A percentile compares a stretch with the other conserved stretches of the same genome.
Evolutionary conservation across 1,139 yeast genomes (phyloP).

Genomic region (Kazachstania sp.): DNA sequence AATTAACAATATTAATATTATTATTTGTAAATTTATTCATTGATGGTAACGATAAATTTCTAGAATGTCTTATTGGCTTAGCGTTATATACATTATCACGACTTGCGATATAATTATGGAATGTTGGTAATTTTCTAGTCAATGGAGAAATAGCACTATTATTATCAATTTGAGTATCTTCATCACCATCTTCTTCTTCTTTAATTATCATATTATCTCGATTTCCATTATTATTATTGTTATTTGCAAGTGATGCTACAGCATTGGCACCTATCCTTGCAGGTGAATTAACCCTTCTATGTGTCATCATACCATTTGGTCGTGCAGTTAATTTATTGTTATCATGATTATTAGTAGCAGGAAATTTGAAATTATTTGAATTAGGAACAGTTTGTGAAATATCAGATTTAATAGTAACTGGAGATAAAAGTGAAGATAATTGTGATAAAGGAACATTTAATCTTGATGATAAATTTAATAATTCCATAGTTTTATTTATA

Average conservation of each 20-base stretch:
- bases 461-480: constrained; percentile 52
- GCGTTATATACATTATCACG: background rate
- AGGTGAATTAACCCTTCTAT: constrained; percentile 50
- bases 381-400: background rate
- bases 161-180: background rate
- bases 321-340: background rate
- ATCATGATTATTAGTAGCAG: background rate
- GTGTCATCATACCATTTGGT: constrained; percentile 8
- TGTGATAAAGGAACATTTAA: constrained; percentile 59
- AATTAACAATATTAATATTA: background rate
- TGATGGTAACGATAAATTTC: constrained; percentile 16
- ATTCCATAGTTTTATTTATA: constrained; percentile 49
- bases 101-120: background rate
- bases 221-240: constrained; percentile 20
- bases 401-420: background rate
- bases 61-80: constrained; percentile 7
- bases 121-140: background rate
- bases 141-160: background rate
- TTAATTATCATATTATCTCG: constrained; percentile 15
- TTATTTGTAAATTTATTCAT: constrained; percentile 7
- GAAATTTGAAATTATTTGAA: background rate
- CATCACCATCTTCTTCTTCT: constrained; percentile 12
- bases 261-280: constrained; percentile 69
- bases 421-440: constrained; percentile 40
- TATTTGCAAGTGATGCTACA: constrained; percentile 43